Percentiles rank a stretch among this genome's conserved stretches.
Conservation (phyloP, 495 filamentous ascomycete genomes). For the Penicillium subrubescens region DNA sequence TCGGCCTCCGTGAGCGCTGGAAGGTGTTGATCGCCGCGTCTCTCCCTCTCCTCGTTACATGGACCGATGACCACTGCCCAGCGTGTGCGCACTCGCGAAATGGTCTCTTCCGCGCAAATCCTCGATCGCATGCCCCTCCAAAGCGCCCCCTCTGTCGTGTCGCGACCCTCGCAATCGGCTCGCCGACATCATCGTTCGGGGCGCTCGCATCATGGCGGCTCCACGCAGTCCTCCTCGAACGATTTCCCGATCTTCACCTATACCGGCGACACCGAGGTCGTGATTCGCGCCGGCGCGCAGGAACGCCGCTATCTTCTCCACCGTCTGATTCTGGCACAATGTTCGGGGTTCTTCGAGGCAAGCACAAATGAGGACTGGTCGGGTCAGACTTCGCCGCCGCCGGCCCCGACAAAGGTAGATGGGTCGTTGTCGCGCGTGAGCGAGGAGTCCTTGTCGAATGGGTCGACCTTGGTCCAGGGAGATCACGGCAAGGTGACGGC, state of each 20-base stretch:
- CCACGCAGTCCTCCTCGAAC: slow-evolving; percentile 72
- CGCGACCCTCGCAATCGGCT: slow-evolving; percentile 55
- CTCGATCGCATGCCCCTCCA: slow-evolving; percentile 54
- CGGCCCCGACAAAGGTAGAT: slow-evolving; percentile 26
- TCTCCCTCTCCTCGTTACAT: background rate
- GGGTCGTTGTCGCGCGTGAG: background rate
- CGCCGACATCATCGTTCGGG: slow-evolving; percentile 68
- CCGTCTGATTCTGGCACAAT: slow-evolving; percentile 79
- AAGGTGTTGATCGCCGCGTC: slow-evolving; percentile 28
- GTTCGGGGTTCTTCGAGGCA: slow-evolving; percentile 90
- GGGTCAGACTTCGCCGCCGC: slow-evolving; percentile 35
- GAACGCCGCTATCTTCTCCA: slow-evolving; percentile 86
- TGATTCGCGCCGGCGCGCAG: slow-evolving; percentile 69
- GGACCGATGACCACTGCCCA: background rate
- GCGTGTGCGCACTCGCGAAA: slow-evolving; percentile 31
- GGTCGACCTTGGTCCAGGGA: slow-evolving; percentile 44
- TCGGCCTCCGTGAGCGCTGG: slow-evolving; percentile 12
- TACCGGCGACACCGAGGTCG: slow-evolving; percentile 87
- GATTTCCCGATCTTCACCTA: slow-evolving; percentile 91
- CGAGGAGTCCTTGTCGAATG: slow-evolving; percentile 40
- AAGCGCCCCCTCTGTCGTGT: slow-evolving; percentile 61
- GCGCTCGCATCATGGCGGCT: slow-evolving; percentile 79
- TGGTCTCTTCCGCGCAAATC: slow-evolving; percentile 76
- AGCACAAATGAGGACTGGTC: slow-evolving; percentile 88
- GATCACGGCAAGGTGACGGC: slow-evolving; percentile 35